Base-by-base conservation (phyloP, 495 filamentous ascomycete species). In the Xylaria grammica region DNA sequence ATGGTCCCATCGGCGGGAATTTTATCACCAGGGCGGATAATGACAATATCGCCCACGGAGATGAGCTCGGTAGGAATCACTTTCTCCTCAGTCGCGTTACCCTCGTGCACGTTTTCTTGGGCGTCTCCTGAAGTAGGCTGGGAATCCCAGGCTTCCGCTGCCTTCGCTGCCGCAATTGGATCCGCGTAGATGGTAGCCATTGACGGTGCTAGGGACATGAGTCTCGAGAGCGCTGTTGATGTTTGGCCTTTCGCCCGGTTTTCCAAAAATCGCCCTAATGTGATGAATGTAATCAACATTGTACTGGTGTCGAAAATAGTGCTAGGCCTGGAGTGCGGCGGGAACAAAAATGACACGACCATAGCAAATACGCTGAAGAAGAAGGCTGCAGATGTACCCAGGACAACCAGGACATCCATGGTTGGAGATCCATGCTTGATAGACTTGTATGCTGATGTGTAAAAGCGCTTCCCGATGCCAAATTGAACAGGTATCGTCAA, bases 161-260 rank as follows among this genome's bases (percentile, higher is more conserved):
- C 84, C 76, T 97, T 98, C 65, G 93, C 91, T 3, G 92, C 93
- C 11, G 93, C 94, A 67, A 97, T 96, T 3, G 95, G 91, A 75
- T 99, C 94, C n/a, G 91, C 89, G 70, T 97, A 99, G 46, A 99
- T 97, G 2, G 93, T 97, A 3, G 95, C 93, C 92, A 96, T 97
- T 0, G 93, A 96, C 4, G 95, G 95, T 15, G 96, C 90, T 38
- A 99, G 81, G 13, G 90, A 96, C 95, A 99, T 99, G 4, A 99
- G 85, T 26, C 90, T 83, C n/a, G 92, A 97, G 7, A 99, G 85
- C 2, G 95, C 95, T 71, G 92, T 95, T 8, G 93, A 97, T 0
- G 95, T 99, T 75, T 98, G 92, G 3, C 95, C 95, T 77, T 99
- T 99, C 20, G 95, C 95, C 15, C 91, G 83, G 68, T 98, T 99